Base-by-base conservation (phyloP, 2,329 filamentous ascomycete genomes). In the Diaporthe citri region DNA sequence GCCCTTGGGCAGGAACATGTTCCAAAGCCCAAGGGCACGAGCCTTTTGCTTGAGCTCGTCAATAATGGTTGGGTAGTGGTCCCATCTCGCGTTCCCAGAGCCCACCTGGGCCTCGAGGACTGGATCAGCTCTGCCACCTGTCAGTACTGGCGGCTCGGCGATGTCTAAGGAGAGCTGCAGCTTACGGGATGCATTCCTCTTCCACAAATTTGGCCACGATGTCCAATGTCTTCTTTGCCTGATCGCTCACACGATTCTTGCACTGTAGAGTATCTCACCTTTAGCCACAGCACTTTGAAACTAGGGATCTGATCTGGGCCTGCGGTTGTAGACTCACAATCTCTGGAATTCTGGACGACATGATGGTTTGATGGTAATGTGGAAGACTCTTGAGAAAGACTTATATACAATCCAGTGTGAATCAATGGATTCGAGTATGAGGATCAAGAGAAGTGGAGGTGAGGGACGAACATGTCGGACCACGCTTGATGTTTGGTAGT, bases 161-260 rank as follows among this genome's bases (percentile, higher is more conserved):
- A 71, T 31, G 51, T 22, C 62, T 15, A 52, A n/a, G 25, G 64
- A 51, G 31, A 39, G 36, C 12, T 28, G 55, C 2, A 28, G n/a
- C 90, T 86, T 83, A 92, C 91, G 93, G 94, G 78, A 95, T 93
- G 84, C 94, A 99, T 88, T 98, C 96, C 85, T 98, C 96, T 83
- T 98, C 94, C 79, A 99, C 97, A 81, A 99, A 99, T 85, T 95
- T 95, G 87, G 96, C 95, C 79, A 99, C 94, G 78, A 95, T 83
- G 82, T 98, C 96, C 78, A 98, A 87, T 41, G 93, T 94, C 88
- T 94, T 92, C 86, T 93, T 94, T 71, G 96, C 96, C 81, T 91
- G 89, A 76, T 97, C 95, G 86, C 95, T 97, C 79, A 98, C 94
- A 83, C 89, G 88, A 80, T 88, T 81, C 73, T 83, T 81, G 73